phyloP scores from a whole-genome alignment of 1,284 basidiomycete species.

The Austroboletus olivaceoglutinosus region DNA sequence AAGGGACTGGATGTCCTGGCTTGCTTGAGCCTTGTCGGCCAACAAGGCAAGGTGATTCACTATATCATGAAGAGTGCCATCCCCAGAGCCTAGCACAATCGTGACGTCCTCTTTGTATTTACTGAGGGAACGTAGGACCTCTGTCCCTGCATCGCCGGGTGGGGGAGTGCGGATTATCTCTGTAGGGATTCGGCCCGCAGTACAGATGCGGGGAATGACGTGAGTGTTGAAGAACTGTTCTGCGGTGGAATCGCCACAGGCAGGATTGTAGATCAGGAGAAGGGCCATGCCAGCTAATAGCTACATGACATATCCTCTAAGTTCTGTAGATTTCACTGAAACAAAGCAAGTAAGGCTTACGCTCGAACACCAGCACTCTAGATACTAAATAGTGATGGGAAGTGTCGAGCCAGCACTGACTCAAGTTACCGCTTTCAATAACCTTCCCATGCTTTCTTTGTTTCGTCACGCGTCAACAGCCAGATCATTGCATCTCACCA shows the following conservation, averaged over 20 bases:
- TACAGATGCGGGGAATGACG: conserved; percentile 63
- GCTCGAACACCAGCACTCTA: too few relatives aligned
- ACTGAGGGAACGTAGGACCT: conserved; percentile 45
- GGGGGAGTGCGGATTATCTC: conserved; percentile 51
- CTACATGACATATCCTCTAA: neutral
- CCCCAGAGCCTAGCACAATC: conserved; percentile 76
- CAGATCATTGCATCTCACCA: neutral
- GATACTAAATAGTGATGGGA: too few relatives aligned
- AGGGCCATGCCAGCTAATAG: conserved; percentile 38
- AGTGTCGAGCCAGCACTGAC: too few relatives aligned
- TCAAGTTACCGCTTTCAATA: too few relatives aligned
- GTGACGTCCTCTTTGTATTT: conserved; percentile 35
- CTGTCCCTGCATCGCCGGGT: conserved; percentile 57
- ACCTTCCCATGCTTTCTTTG: conserved; percentile 13
- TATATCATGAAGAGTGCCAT: conserved; percentile 89
- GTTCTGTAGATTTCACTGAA: conserved; percentile 1
- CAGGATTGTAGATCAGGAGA: conserved; percentile 53
- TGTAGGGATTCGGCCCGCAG: conserved; percentile 38
- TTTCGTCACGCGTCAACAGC: conserved; percentile 11
- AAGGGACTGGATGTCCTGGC: conserved; percentile 10
- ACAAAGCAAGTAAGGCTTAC: neutral
- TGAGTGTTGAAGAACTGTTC: conserved; percentile 52
- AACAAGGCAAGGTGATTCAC: conserved; percentile 55
- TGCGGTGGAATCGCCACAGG: conserved; percentile 43
- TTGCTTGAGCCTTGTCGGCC: conserved; percentile 26